These are phyloP conservation scores for Dipodascus albidus DNA, from an alignment of 805 yeast genomes.

Conservation along the genomic window DNA sequence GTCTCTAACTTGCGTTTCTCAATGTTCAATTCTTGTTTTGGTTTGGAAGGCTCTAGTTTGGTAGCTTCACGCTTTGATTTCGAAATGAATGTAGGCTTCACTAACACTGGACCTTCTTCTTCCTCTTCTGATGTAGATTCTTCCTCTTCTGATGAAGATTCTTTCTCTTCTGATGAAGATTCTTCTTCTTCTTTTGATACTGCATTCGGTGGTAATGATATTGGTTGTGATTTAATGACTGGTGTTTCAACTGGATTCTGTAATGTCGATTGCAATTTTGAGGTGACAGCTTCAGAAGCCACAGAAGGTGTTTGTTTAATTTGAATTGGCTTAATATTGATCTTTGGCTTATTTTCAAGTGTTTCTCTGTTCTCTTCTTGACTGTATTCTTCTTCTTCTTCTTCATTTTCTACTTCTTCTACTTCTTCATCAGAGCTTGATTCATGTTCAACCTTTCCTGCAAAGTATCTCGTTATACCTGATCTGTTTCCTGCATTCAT, in stretches of 20 bases:
- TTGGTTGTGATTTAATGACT: no score
- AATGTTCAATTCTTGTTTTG: constrained; percentile 4
- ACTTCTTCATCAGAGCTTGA: constrained; percentile 9
- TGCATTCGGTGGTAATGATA: no score
- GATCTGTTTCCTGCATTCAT: constrained; percentile 2
- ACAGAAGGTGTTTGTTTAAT: not conserved
- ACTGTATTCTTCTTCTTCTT: constrained; percentile 12
- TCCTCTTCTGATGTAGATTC: constrained; percentile 1
- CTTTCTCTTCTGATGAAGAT: not conserved
- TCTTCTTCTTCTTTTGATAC: constrained; percentile 6
- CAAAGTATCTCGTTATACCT: constrained; percentile 14
- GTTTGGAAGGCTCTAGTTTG: constrained; percentile 7
- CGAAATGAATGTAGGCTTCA: constrained; percentile 22
- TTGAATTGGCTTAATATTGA: not conserved
- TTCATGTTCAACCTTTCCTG: constrained; percentile 11
- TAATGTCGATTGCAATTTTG: not conserved
- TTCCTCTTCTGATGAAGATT: constrained; percentile 1
- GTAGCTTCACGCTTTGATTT: constrained; percentile 17
- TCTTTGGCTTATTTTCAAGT: not conserved
- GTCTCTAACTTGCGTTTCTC: constrained; percentile 13
- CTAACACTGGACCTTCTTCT: constrained; percentile 6
- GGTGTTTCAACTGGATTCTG: no score
- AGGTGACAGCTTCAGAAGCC: not conserved
- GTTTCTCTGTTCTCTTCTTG: constrained; percentile 18
- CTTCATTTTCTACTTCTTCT: constrained; percentile 15